Evolutionary conservation across 169 alveolate species (phyloP), one percentile per base, ranked within the genome.

Genomic region (Cryptosporidium felis): DNA sequence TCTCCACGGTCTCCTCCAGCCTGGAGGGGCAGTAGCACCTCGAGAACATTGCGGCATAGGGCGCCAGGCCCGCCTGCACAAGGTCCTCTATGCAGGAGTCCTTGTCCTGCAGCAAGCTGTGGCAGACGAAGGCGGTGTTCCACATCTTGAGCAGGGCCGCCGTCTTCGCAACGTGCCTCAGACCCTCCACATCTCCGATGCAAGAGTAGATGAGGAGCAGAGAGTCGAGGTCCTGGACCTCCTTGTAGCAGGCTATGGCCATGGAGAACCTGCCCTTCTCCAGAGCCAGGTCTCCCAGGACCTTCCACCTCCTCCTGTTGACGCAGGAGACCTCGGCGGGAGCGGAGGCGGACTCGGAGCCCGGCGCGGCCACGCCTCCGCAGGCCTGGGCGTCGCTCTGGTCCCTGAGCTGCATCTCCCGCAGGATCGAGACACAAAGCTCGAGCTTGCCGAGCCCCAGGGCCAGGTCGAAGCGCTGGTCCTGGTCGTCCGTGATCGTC

Each of bases 391-490:
- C 6, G 32, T 12, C 10, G 23, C 23, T 16, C 49, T 21, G 40
- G 34, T 62, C 74, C 45, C 59, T 81, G 21, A 21, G 36, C 30
- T 66, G 95, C 92, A 61, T 93, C 51, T 79, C 91, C 49, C 81
- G 62, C 62, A 51, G 94, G 93, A 85, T 94, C 92, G 80, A 90
- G 38, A 93, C 74, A 62, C 96, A 93, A 38, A 90, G 80, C 42
- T 92, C 92, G 38, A 97, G 89, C 51, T 94, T 93, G 9, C 96
- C 97, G 47, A 96, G 81, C 41, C 90, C 89, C 40, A 97, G 62
- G 60, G 97, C 94, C 12, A 97, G 80, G 41, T 96, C 98, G 85
- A 97, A 96, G 88, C 95, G 94, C 59, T 95, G 98, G 67, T 96
- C 98, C 45, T 89, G 89, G 88, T 97, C 98, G 12, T 80, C 90